Percentiles rank a stretch among this genome's conserved stretches.
These are phyloP conservation scores for Solanum pennellii DNA, from an alignment of 257 asterid species.

Conservation along the genomic window DNA sequence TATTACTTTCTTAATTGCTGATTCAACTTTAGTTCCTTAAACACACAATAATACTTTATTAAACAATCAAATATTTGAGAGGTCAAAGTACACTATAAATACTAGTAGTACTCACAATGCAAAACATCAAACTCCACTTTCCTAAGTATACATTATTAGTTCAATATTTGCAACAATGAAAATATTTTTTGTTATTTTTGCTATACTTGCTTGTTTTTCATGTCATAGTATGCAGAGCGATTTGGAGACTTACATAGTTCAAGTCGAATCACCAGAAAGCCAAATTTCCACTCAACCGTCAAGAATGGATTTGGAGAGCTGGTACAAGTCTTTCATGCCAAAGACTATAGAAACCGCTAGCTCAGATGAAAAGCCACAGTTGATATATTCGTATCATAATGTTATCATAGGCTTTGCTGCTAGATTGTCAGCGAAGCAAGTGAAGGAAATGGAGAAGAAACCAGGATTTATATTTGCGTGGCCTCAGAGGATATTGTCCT, in stretches of 20 bases:
- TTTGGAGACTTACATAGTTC: not conserved
- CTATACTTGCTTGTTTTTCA: not conserved
- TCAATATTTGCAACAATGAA: not conserved
- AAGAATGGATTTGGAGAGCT: not conserved
- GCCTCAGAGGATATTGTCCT: not conserved
- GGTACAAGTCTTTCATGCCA: not conserved
- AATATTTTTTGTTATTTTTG: not conserved
- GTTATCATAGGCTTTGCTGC: not conserved
- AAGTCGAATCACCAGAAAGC: not conserved
- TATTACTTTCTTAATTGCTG: not conserved
- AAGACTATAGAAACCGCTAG: not conserved
- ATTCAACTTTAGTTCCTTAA: not conserved
- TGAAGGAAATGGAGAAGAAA: not conserved
- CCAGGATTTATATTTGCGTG: not conserved
- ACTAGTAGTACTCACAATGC: not conserved
- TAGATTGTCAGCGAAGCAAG: not conserved
- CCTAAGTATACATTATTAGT: not conserved
- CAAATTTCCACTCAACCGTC: not conserved
- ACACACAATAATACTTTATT: not conserved
- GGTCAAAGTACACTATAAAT: not conserved
- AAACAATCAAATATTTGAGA: not conserved
- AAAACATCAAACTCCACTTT: not conserved
- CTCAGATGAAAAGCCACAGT: not conserved
- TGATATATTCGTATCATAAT: not conserved
- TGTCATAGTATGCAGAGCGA: not conserved